A percentile compares a stretch with the other conserved stretches of the same genome.
Conservation (phyloP, 371 early-diverging fungal genomes). For the Rhizopus arrhizus region DNA sequence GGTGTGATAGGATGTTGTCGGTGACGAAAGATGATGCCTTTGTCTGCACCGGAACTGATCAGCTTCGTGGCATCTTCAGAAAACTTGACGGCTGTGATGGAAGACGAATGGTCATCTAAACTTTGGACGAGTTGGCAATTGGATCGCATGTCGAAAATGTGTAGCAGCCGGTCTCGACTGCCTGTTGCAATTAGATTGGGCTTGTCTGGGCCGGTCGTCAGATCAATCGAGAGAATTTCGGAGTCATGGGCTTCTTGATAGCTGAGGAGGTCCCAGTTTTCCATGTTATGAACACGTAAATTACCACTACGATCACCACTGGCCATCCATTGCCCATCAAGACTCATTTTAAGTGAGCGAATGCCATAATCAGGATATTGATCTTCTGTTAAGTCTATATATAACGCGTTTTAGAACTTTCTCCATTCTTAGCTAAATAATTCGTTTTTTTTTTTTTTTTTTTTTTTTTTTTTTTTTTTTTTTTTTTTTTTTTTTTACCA, state of each 20-base stretch:
- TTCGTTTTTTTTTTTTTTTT: background rate
- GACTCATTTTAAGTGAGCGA: conserved; percentile 68
- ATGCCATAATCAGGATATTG: conserved; percentile 67
- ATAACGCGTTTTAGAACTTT: background rate
- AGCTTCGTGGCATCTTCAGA: conserved; percentile 63
- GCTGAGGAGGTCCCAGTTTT: conserved; percentile 61
- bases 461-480: background rate
- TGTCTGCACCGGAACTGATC: conserved; percentile 85
- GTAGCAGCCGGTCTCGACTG: conserved; percentile 80
- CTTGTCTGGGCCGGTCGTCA: conserved; percentile 47
- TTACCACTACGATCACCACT: conserved; percentile 82
- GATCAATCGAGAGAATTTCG: conserved; percentile 79
- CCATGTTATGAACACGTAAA: conserved; percentile 65
- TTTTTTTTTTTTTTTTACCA: background rate
- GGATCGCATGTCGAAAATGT: conserved; percentile 70
- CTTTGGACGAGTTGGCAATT: conserved; percentile 73
- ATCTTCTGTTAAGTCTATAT: conserved; percentile 37
- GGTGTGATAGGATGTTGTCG: conserved; percentile 27
- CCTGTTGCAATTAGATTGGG: conserved; percentile 74
- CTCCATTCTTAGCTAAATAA: background rate
- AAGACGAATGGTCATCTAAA: conserved; percentile 85
- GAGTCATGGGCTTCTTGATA: conserved; percentile 85
- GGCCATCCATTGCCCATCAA: conserved; percentile 70
- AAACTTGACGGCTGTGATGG: conserved; percentile 78
- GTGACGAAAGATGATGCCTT: conserved; percentile 78